Evolutionary conservation across 345 rosid genomes (phyloP).

Genomic region (Barbarea vulgaris): DNA sequence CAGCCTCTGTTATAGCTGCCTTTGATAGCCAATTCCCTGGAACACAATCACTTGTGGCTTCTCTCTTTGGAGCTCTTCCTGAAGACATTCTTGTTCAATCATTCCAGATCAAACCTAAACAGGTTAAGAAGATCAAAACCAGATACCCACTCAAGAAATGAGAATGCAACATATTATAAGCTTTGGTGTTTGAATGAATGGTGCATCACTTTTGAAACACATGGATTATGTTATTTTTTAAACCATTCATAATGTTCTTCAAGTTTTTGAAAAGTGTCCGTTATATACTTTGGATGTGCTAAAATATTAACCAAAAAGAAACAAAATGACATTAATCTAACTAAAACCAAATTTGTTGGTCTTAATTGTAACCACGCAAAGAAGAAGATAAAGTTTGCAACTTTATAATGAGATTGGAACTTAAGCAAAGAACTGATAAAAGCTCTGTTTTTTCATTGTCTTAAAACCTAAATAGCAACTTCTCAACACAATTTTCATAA

Average conservation of each 20-base stretch:
- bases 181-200: not conserved
- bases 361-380: constrained; percentile 14
- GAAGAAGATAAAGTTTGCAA: constrained; percentile 12
- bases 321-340: not conserved
- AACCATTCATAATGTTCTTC: not conserved
- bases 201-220: not conserved
- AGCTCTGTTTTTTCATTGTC: constrained; percentile 11
- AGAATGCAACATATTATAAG: not conserved
- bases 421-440: not conserved
- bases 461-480: not conserved
- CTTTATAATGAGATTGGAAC: not conserved
- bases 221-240: not conserved
- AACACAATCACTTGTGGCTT: constrained; percentile 48
- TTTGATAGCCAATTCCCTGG: constrained; percentile 68
- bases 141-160: constrained; percentile 51
- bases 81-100: constrained; percentile 45
- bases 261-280: not conserved
- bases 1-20: constrained; percentile 54
- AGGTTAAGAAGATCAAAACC: constrained; percentile 50
- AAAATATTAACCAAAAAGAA: too few relatives aligned
- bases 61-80: constrained; percentile 58
- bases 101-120: constrained; percentile 50
- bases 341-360: not conserved
- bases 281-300: not conserved
- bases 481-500: constrained; percentile 7